A percentile compares a stretch with the other conserved stretches of the same genome.
Evolutionary conservation across 306 rosid species (phyloP).

Genomic region (Gillenia trifoliata): DNA sequence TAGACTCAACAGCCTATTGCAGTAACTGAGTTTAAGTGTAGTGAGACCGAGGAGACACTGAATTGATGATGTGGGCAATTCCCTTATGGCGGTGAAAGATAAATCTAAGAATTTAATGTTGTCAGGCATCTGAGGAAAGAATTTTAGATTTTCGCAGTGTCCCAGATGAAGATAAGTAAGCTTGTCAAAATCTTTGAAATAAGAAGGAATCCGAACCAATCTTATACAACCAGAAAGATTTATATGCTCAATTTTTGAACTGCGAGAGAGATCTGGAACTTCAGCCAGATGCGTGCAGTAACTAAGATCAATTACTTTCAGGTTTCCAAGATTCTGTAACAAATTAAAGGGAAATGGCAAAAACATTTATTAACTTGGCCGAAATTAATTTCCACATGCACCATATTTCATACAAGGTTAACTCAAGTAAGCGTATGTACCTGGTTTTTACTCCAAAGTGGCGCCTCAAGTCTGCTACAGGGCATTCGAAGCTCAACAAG

Average conservation of each 20-base stretch:
- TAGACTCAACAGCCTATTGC: not conserved
- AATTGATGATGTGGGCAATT: not conserved
- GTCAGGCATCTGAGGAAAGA: constrained; percentile 7
- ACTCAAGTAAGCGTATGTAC: not conserved
- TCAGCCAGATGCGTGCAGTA: rapidly evolving
- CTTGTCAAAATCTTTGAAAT: not conserved
- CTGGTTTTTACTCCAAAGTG: not conserved
- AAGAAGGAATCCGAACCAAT: not conserved
- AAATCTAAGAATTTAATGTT: not conserved
- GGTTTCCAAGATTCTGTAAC: not conserved
- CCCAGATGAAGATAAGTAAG: not conserved
- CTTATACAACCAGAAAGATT: not conserved
- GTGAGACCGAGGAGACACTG: not conserved
- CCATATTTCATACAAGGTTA: not conserved
- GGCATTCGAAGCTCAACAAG: too few species aligned
- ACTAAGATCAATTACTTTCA: not conserved
- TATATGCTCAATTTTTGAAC: not conserved
- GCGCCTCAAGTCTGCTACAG: too few species aligned
- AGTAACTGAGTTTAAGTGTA: not conserved
- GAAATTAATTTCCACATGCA: too few species aligned
- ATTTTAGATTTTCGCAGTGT: not conserved
- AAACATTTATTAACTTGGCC: not conserved
- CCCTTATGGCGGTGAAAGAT: not conserved
- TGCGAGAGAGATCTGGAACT: not conserved
- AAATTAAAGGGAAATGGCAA: not conserved